Evolutionary conservation across 257 asterid species (phyloP).

Genomic region (Nicotiana attenuata): DNA sequence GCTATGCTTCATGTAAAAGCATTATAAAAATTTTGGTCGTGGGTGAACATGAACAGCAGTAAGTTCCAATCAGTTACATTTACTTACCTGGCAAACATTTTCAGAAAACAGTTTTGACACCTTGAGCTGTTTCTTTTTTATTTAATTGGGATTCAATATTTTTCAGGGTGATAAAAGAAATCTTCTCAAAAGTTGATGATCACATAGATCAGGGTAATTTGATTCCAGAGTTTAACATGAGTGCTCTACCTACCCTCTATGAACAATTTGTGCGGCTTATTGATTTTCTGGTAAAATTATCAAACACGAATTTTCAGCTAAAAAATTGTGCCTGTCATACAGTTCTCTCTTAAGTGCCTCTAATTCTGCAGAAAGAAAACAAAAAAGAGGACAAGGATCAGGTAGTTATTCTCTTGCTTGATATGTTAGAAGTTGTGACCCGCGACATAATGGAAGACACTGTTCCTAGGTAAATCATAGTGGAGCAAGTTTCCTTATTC

Average conservation of each 20-base stretch:
- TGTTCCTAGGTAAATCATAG: conserved; percentile 55
- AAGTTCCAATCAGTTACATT: conserved; percentile 31
- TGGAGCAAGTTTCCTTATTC: conserved; percentile 4
- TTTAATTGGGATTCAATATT: conserved; percentile 15
- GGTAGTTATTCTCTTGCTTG: conserved; percentile 82
- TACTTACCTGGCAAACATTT: background rate
- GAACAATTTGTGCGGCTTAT: conserved; percentile 83
- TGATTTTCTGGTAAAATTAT: conserved; percentile 59
- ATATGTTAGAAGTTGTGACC: conserved; percentile 93
- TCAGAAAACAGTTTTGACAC: background rate
- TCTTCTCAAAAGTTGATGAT: conserved; percentile 64
- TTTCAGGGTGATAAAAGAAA: conserved; percentile 64
- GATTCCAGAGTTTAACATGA: conserved; percentile 51
- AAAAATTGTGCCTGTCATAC: background rate
- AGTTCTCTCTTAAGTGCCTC: background rate
- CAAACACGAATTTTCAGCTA: background rate
- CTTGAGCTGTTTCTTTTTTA: background rate
- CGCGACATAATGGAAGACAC: conserved; percentile 87
- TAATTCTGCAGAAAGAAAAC: conserved; percentile 63
- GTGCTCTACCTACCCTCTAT: conserved; percentile 72
- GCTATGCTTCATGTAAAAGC: conserved; percentile 85
- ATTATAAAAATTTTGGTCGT: conserved; percentile 66
- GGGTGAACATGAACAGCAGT: conserved; percentile 76
- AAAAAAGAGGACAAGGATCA: conserved; percentile 76
- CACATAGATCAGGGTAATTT: conserved; percentile 62